phyloP scores from a whole-genome alignment of 2,329 filamentous ascomycete species.

The Ilyonectria robusta region DNA sequence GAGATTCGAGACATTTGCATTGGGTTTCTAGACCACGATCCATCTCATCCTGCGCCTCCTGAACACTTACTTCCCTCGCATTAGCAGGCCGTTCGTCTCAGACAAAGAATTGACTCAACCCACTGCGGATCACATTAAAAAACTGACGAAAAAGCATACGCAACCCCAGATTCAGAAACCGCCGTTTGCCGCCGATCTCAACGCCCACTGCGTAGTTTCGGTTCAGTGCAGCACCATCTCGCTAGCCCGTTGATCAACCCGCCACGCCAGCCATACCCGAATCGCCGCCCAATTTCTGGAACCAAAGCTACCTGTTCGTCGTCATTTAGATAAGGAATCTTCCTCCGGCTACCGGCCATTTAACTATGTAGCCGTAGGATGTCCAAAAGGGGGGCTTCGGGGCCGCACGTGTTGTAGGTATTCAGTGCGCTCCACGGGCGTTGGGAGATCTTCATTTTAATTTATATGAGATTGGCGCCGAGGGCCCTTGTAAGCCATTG shows the following conservation, averaged over 20 bases:
- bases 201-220: background rate
- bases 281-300: constrained; percentile 12
- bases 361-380: background rate
- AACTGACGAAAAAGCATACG: background rate
- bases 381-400: background rate
- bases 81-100: background rate
- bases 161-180: background rate
- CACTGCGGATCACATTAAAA: background rate
- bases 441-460: constrained; percentile 21
- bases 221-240: constrained; percentile 11
- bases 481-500: background rate
- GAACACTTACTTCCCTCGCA: background rate
- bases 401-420: constrained; percentile 6
- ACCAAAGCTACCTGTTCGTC: background rate
- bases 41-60: no score
- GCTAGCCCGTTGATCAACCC: constrained; percentile 15
- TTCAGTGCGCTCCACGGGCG: constrained; percentile 13
- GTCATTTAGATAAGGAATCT: constrained; percentile 1
- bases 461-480: constrained; percentile 17
- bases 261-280: background rate
- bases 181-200: background rate
- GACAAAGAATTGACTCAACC: background rate
- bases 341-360: background rate
- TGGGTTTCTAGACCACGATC: background rate
- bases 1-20: background rate